These are phyloP conservation scores for Gossypium australe DNA, from an alignment of 345 rosid species.

Conservation along the genomic window DNA sequence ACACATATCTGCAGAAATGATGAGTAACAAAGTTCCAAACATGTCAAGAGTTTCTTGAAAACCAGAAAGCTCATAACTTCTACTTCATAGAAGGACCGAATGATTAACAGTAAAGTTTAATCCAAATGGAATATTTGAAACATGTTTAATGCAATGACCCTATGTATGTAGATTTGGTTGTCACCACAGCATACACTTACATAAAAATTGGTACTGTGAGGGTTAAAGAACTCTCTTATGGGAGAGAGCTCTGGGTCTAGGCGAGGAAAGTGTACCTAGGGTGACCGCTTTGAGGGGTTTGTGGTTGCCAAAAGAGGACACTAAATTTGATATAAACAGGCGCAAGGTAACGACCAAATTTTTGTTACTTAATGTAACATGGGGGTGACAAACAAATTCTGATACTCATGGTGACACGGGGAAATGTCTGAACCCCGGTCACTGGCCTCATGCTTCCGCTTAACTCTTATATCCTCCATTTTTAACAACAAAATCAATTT, in stretches of 20 bases:
- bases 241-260: neutral
- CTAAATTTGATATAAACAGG: neutral
- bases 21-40: neutral
- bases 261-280: too few relatives aligned
- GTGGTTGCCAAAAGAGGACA: too few relatives aligned
- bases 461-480: neutral
- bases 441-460: neutral
- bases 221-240: neutral
- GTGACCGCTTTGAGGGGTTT: too few relatives aligned
- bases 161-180: too few relatives aligned
- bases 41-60: neutral
- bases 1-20: conserved; percentile 22
- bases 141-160: neutral
- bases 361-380: neutral
- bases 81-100: neutral
- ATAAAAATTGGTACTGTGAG: neutral
- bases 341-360: neutral
- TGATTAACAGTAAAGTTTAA: neutral
- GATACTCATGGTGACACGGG: neutral
- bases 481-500: neutral
- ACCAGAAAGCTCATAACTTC: neutral
- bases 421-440: neutral
- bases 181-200: too few relatives aligned
- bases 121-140: neutral
- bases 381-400: neutral